Evolutionary conservation across 177 flowering plant genomes (phyloP).

Genomic region (Telopea speciosissima): DNA sequence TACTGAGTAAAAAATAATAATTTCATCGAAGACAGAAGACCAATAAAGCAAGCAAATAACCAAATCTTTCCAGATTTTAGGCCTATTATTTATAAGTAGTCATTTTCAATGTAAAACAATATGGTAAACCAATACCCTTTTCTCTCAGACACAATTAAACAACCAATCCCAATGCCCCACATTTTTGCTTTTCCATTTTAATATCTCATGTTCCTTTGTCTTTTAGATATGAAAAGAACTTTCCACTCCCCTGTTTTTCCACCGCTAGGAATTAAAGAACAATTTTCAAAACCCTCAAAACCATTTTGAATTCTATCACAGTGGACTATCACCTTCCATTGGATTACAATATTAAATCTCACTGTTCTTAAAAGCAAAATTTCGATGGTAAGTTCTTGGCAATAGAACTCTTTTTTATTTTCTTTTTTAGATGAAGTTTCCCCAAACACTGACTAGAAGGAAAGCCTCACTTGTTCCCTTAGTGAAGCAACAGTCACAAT

Average conservation of each 20-base stretch:
- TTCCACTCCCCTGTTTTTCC: constrained; percentile 12
- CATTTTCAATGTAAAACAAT: constrained; percentile 13
- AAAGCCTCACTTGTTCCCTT: too few relatives aligned
- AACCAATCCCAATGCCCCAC: constrained; percentile 7
- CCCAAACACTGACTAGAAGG: too few relatives aligned
- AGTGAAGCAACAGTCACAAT: too few relatives aligned
- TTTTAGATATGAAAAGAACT: constrained; percentile 4
- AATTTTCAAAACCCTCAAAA: neutral
- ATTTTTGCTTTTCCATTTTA: neutral
- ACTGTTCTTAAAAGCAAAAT: neutral
- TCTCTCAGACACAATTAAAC: constrained; percentile 2
- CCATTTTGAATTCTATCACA: neutral
- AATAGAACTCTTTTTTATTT: neutral
- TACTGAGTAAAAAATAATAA: too few relatives aligned
- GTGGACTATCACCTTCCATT: constrained; percentile 7
- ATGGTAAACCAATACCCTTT: neutral
- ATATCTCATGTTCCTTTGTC: neutral
- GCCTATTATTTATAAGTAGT: constrained; percentile 23
- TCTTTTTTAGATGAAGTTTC: too few relatives aligned
- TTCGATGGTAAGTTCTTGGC: constrained; percentile 7
- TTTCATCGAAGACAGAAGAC: too few relatives aligned
- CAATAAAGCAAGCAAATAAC: constrained; percentile 15
- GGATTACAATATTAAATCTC: neutral
- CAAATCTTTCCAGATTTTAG: constrained; percentile 20
- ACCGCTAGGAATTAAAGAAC: constrained; percentile 1